Conservation (phyloP, 2,329 filamentous ascomycete genomes). For the Colletotrichum tanaceti region DNA sequence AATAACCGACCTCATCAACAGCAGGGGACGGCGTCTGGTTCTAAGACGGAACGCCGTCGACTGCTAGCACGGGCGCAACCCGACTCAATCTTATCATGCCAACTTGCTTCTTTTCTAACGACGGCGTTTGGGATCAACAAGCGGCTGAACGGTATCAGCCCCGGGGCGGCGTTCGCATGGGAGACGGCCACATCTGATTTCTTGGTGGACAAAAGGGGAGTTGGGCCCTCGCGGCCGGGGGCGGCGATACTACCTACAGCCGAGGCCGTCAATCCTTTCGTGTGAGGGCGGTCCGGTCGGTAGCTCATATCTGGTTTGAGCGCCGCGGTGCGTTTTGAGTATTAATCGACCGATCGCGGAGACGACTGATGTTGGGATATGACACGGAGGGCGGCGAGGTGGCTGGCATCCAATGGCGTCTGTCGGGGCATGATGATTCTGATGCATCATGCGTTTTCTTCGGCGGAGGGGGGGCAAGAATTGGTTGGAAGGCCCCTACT, state of each 20-base stretch:
- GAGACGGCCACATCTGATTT: constrained; percentile 38
- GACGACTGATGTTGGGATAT: constrained; percentile 40
- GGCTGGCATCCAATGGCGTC: constrained; percentile 40
- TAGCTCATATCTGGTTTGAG: constrained; percentile 39
- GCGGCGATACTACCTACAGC: constrained; percentile 16
- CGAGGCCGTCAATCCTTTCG: not conserved
- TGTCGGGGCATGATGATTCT: constrained; percentile 31
- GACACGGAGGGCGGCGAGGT: constrained; percentile 35
- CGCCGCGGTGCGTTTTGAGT: constrained; percentile 40
- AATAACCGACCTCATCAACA: constrained; percentile 18
- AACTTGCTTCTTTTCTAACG: constrained; percentile 35
- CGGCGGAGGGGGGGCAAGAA: constrained; percentile 13
- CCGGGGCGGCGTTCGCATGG: constrained; percentile 38
- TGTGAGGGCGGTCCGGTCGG: constrained; percentile 24
- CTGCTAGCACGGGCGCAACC: constrained; percentile 22
- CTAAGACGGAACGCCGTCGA: constrained; percentile 14
- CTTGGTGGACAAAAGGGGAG: constrained; percentile 33
- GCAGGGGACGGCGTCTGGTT: constrained; percentile 18
- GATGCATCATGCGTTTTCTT: constrained; percentile 36
- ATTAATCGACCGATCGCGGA: constrained; percentile 40
- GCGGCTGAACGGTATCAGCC: constrained; percentile 39
- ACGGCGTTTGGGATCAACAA: constrained; percentile 38
- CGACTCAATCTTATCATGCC: constrained; percentile 38
- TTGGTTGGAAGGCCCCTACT: constrained; percentile 33
- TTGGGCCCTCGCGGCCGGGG: constrained; percentile 28